These are phyloP conservation scores for Globisporangium nunn DNA, from an alignment of 352 stramenopile genomes.

Conservation along the genomic window DNA sequence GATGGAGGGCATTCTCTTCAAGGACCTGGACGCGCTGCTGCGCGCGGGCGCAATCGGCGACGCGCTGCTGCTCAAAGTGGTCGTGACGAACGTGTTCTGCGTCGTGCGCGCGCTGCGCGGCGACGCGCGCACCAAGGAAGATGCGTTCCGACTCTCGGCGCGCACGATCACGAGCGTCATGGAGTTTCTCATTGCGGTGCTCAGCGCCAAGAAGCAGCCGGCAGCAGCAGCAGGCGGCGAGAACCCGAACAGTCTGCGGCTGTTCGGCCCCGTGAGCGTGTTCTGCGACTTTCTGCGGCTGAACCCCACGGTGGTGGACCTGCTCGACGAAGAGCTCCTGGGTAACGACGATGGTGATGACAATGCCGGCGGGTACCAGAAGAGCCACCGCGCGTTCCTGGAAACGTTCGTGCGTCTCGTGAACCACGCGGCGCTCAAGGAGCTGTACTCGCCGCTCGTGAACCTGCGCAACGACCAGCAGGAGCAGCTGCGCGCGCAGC, in stretches of 20 bases:
- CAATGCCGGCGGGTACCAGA: conserved; percentile 5
- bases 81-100: conserved; percentile 79
- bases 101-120: conserved; percentile 27
- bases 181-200: conserved; percentile 34
- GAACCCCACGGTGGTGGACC: conserved; percentile 39
- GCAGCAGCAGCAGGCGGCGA: conserved; percentile 9
- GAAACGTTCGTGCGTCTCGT: conserved; percentile 42
- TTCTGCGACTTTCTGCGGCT: conserved; percentile 61
- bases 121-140: conserved; percentile 20
- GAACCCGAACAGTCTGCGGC: conserved; percentile 17
- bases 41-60: conserved; percentile 59
- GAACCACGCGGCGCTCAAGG: conserved; percentile 42
- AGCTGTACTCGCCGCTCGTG: conserved; percentile 30
- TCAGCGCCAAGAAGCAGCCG: conserved; percentile 17
- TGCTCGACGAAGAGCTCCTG: conserved; percentile 19
- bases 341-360: no score
- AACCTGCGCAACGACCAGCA: conserved; percentile 15
- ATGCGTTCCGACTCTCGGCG: conserved; percentile 52
- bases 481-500: conserved; percentile 23
- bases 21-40: conserved; percentile 51
- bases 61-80: conserved; percentile 67
- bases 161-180: conserved; percentile 39
- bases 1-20: conserved; percentile 60
- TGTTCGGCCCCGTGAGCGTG: conserved; percentile 50
- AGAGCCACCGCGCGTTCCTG: conserved; percentile 30